Base-by-base conservation (phyloP, 2,329 filamentous ascomycete genomes). In the Cylindrodendrum hubeiense region DNA sequence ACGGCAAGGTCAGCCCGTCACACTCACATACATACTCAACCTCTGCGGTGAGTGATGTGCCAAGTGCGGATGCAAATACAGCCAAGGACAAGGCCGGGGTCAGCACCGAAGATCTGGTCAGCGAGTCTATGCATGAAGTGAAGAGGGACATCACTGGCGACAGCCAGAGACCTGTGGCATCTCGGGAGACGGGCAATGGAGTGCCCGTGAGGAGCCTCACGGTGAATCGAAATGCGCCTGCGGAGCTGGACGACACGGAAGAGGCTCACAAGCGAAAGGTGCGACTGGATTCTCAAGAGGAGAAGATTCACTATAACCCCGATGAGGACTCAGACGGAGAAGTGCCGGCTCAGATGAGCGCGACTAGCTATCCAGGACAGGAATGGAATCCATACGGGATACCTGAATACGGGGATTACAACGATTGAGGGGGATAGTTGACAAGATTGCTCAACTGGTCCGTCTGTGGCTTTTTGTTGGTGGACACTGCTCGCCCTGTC, bases 321-420 rank as follows among this genome's bases (percentile, higher is more conserved):
- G 76, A 78, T 24, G 79, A 79, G 28, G 78, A 79, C 55, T 75
- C 73, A 12, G 73, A 75, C 28, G 73, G 73, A 24, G 73, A 75
- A 54, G 37, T 62, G 22, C 65, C 74, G n/a, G 85, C 86, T 13
- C 80, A 84, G 63, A 92, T 93, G 90, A 86, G 83, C 51, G 90
- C 89, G 7, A 90, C 89, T 13, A 89, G 86, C 74, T 93, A 92
- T 76, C 90, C 90, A 0, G 90, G 90, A 0, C 89, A 91, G 79
- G 90, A 92, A 76, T 93, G 90, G 90, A 87, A 87, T 70, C 89
- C 89, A 2, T 87, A 86, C 33, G 78, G 77, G 12, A 76, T 77
- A 62, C 67, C 72, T 5, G 75, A 78, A 17, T 74, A 70, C 49
- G 70, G 66, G 17, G 77, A 79, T n/a, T 74, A 70, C 69, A 70